A percentile compares a stretch with the other conserved stretches of the same genome.
phyloP scores from a whole-genome alignment of 2,329 filamentous ascomycete species.

The Cyphellophora attinorum region DNA sequence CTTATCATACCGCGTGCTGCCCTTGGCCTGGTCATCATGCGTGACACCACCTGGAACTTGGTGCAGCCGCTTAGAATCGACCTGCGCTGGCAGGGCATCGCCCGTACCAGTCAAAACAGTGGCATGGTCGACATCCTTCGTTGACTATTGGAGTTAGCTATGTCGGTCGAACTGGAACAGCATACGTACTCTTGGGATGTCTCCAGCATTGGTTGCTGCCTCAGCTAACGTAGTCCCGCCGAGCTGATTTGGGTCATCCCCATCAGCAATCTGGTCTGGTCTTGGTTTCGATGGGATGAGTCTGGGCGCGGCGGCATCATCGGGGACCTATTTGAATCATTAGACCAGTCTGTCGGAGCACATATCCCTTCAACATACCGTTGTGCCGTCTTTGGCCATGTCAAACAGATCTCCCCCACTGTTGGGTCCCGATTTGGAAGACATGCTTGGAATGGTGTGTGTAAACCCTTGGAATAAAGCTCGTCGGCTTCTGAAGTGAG shows the following conservation, averaged over 20 bases:
- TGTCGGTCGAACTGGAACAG: background rate
- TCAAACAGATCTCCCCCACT: slow-evolving; percentile 29
- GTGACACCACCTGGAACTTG: slow-evolving; percentile 19
- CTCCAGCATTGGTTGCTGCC: slow-evolving; percentile 39
- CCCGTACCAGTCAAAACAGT: slow-evolving; percentile 34
- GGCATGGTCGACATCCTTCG: slow-evolving; percentile 25
- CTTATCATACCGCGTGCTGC: slow-evolving; percentile 28
- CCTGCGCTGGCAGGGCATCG: slow-evolving; percentile 26
- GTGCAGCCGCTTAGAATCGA: slow-evolving; percentile 30
- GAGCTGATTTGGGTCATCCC: slow-evolving; percentile 25
- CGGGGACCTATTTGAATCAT: too few species aligned
- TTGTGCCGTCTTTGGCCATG: slow-evolving; percentile 29
- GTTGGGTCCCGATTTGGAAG: slow-evolving; percentile 17
- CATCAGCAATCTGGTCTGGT: slow-evolving; percentile 33
- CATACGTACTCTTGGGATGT: slow-evolving; percentile 30
- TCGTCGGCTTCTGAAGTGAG: too few species aligned
- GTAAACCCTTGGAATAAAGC: too few species aligned
- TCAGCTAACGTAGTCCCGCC: slow-evolving; percentile 27
- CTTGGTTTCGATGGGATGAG: slow-evolving; percentile 39
- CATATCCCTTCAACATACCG: too few species aligned
- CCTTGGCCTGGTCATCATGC: slow-evolving; percentile 27
- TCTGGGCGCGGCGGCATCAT: slow-evolving; percentile 36
- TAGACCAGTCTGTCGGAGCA: too few species aligned
- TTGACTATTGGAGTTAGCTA: slow-evolving; percentile 6
- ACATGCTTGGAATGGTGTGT: too few species aligned